Percentiles rank a stretch among this genome's conserved stretches.
Conservation (phyloP, 2,329 filamentous ascomycete species). For the Balansia obtecta region DNA sequence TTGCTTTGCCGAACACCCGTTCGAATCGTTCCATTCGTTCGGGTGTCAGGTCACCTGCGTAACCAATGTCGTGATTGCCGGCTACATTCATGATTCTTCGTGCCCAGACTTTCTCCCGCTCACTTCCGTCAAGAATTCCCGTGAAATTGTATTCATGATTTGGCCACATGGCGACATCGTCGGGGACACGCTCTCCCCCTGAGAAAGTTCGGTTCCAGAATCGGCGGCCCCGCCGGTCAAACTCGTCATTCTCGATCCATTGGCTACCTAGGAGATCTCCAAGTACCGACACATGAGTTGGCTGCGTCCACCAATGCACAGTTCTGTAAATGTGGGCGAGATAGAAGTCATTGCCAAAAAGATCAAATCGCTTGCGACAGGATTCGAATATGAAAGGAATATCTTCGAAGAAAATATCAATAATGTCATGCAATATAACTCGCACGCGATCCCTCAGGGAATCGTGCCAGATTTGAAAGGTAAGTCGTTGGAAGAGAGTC, state of each 20-base stretch:
- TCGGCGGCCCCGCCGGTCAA: slow-evolving; percentile 55
- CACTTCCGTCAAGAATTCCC: slow-evolving; percentile 32
- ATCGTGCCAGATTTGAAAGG: slow-evolving; percentile 31
- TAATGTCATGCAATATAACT: slow-evolving; percentile 41
- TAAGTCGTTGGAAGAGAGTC: slow-evolving; percentile 32
- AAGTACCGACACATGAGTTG: slow-evolving; percentile 78
- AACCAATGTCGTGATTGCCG: slow-evolving; percentile 94
- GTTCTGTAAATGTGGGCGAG: slow-evolving; percentile 84
- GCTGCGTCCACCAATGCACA: slow-evolving; percentile 69
- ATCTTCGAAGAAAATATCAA: slow-evolving; percentile 55
- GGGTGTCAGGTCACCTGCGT: slow-evolving; percentile 79
- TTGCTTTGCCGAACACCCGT: slow-evolving; percentile 69
- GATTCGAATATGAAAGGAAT: slow-evolving; percentile 53
- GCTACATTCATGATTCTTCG: slow-evolving; percentile 74
- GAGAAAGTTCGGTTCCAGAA: slow-evolving; percentile 75
- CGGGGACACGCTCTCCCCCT: slow-evolving; percentile 51
- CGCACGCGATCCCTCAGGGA: slow-evolving; percentile 40
- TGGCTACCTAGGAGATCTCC: slow-evolving; percentile 90
- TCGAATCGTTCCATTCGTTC: slow-evolving; percentile 72
- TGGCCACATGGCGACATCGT: slow-evolving; percentile 39
- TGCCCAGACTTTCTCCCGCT: slow-evolving; percentile 48
- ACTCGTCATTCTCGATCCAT: slow-evolving; percentile 83
- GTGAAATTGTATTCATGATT: slow-evolving; percentile 35
- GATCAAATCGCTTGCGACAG: slow-evolving; percentile 68
- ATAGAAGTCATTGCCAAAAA: slow-evolving; percentile 90